Evolutionary conservation across 306 rosid genomes (phyloP).

Genomic region (Vigna unguiculata): DNA sequence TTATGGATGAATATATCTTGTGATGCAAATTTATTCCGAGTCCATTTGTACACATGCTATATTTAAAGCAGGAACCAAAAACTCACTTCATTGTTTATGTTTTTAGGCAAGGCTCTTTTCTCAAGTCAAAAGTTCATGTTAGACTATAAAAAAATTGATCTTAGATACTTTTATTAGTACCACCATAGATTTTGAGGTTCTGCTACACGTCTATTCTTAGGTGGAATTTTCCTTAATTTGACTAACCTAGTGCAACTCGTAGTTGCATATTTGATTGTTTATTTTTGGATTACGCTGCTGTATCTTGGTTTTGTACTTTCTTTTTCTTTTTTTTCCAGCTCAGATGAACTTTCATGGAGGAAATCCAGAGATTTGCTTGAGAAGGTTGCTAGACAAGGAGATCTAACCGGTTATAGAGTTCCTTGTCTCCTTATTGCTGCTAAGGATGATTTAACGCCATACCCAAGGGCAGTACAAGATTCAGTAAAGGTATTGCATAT

Average conservation of each 20-base stretch:
- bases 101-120: constrained; percentile 19
- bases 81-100: constrained; percentile 17
- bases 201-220: background rate
- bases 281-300: constrained; percentile 35
- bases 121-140: constrained; percentile 28
- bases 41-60: constrained; percentile 1
- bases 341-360: constrained; percentile 87
- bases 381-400: constrained; percentile 87
- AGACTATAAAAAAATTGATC: background rate
- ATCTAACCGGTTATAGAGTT: constrained; percentile 76
- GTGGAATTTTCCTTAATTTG: constrained; percentile 30
- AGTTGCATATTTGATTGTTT: constrained; percentile 28
- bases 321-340: constrained; percentile 62
- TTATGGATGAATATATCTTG: background rate
- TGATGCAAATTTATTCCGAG: background rate
- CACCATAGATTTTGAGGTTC: constrained; percentile 29
- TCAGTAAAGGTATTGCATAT: constrained; percentile 72
- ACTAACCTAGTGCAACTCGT: constrained; percentile 21
- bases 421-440: constrained; percentile 92
- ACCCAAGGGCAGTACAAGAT: constrained; percentile 83
- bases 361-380: constrained; percentile 77
- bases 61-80: constrained; percentile 34
- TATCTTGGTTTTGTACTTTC: constrained; percentile 24
- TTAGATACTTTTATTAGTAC: constrained; percentile 20
- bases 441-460: constrained; percentile 89